These are phyloP conservation scores for Wickerhamomyces sp. DNA, from an alignment of 1,139 yeast species.

Conservation along the genomic window DNA sequence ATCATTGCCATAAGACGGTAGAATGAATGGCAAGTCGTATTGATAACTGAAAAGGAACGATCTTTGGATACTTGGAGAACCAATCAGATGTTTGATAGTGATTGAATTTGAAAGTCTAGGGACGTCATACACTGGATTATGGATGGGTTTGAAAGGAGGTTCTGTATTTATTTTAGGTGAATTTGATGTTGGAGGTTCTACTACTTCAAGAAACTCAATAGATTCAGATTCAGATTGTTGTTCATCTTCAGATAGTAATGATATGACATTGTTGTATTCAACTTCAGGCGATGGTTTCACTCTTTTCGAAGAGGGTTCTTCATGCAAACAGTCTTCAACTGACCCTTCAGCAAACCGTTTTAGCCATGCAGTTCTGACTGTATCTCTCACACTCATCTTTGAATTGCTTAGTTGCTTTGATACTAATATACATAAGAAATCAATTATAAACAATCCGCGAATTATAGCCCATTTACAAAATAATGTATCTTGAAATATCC, in stretches of 20 bases:
- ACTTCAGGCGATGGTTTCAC: neutral
- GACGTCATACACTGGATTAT: constrained; percentile 27
- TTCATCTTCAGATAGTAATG: constrained; percentile 10
- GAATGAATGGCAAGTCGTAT: constrained; percentile 26
- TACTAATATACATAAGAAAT: neutral
- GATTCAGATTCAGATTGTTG: neutral
- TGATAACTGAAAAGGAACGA: constrained; percentile 31
- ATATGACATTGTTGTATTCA: constrained; percentile 4
- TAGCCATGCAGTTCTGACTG: constrained; percentile 90
- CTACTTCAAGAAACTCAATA: neutral
- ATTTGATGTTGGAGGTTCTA: neutral
- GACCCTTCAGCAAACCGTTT: constrained; percentile 49
- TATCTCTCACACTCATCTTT: constrained; percentile 65
- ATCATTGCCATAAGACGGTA: constrained; percentile 17
- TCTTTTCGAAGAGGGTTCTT: neutral
- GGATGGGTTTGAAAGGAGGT: constrained; percentile 26
- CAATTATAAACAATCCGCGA: too few relatives aligned
- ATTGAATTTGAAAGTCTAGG: constrained; percentile 20
- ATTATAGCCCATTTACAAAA: too few relatives aligned
- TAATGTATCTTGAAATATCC: too few relatives aligned
- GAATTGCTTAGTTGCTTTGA: neutral
- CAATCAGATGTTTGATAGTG: constrained; percentile 25
- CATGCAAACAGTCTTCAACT: neutral
- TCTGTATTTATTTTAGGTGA: neutral
- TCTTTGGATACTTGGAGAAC: constrained; percentile 17